Conservation (phyloP, 352 stramenopile species). For the Phytophthora sp. region DNA sequence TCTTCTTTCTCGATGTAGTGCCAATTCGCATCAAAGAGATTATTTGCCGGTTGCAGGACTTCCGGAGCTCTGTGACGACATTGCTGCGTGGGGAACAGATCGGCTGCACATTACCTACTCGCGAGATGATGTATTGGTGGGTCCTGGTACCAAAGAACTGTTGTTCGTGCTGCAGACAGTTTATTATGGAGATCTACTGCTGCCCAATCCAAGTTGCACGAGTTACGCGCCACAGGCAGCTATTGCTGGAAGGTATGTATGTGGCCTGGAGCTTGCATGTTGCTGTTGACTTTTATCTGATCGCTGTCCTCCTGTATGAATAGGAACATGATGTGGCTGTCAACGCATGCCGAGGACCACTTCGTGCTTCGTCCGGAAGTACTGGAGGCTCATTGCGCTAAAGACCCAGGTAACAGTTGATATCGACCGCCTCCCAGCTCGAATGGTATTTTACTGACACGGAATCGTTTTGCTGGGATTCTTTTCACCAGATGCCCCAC, state of each 20-base stretch:
- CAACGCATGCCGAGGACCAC: constrained; percentile 76
- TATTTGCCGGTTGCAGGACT: constrained; percentile 85
- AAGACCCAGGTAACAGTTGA: constrained; percentile 69
- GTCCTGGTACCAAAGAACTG: constrained; percentile 89
- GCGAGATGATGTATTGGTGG: constrained; percentile 82
- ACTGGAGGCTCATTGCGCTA: constrained; percentile 79
- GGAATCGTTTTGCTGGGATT: not conserved
- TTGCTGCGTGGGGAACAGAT: constrained; percentile 71
- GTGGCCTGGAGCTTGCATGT: not conserved
- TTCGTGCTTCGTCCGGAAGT: constrained; percentile 84
- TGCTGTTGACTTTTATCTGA: not conserved
- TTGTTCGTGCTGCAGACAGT: constrained; percentile 90
- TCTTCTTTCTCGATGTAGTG: constrained; percentile 50
- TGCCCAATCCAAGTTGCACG: constrained; percentile 87
- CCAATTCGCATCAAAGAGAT: constrained; percentile 82
- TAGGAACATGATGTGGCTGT: constrained; percentile 90
- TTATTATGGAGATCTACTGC: constrained; percentile 86
- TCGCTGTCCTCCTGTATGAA: not conserved
- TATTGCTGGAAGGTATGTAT: constrained; percentile 77
- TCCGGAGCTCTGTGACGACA: constrained; percentile 76
- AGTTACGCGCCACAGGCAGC: constrained; percentile 87
- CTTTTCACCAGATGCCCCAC: constrained; percentile 63
- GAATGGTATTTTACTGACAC: constrained; percentile 6
- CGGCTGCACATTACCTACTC: constrained; percentile 68
- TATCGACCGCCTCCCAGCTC: not conserved